phyloP scores from a whole-genome alignment of 148 eudicot genomes.

The Fagopyrum homotropicum region DNA sequence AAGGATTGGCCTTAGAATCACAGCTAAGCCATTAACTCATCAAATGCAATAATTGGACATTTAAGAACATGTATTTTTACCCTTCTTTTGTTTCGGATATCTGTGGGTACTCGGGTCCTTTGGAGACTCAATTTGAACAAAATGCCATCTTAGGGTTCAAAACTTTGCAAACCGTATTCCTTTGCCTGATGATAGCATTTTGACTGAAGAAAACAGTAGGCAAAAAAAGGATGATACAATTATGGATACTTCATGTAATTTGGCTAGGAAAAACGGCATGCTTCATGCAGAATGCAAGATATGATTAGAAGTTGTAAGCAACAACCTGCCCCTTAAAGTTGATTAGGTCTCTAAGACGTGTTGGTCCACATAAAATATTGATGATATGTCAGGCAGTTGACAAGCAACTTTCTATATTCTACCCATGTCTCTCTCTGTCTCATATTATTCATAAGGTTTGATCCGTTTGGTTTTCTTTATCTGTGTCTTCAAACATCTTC shows the following conservation, averaged over 20 bases:
- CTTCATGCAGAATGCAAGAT: constrained; percentile 9
- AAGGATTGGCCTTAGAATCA: neutral
- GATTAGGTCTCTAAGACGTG: neutral
- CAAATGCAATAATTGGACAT: neutral
- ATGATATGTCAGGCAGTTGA: neutral
- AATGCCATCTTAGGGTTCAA: neutral
- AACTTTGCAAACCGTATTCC: neutral
- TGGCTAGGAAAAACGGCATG: constrained; percentile 1
- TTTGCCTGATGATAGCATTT: neutral
- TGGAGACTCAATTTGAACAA: neutral
- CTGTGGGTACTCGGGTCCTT: too few species aligned
- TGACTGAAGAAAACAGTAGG: neutral
- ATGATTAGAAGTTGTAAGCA: neutral
- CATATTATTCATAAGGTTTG: neutral
- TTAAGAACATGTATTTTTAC: neutral
- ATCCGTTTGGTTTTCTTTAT: neutral
- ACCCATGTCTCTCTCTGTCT: neutral
- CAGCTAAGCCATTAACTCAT: neutral
- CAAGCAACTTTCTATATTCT: neutral
- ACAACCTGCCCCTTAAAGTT: neutral
- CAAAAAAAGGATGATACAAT: neutral
- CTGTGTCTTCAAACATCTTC: neutral
- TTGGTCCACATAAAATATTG: neutral
- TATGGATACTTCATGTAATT: neutral
- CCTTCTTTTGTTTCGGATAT: neutral